Evolutionary conservation across 1,284 basidiomycete genomes (phyloP).

Genomic region (Tilletia walkeri): DNA sequence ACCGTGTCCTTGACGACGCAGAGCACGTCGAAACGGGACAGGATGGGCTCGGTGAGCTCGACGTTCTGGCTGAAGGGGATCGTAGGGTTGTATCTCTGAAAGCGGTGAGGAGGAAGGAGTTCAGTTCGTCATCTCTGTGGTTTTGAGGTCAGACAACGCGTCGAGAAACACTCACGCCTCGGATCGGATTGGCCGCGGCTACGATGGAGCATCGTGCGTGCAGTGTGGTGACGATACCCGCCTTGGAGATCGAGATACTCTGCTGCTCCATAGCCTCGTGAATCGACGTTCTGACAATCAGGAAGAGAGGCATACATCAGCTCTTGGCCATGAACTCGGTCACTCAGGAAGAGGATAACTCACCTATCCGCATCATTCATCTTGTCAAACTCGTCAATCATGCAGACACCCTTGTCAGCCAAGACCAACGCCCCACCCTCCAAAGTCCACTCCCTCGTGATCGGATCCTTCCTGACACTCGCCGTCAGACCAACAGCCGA

Average conservation of each 20-base stretch:
- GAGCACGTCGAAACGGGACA: constrained; percentile 97
- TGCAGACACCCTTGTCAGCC: constrained; percentile 96
- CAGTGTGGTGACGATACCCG: constrained; percentile 93
- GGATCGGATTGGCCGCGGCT: constrained; percentile 94
- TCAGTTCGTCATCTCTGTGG: not conserved
- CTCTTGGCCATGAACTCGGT: not conserved
- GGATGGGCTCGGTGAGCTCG: constrained; percentile 94
- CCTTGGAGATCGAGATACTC: constrained; percentile 98
- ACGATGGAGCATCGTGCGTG: constrained; percentile 96
- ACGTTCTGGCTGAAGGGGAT: constrained; percentile 91
- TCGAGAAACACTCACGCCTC: constrained; percentile 59
- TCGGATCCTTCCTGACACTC: constrained; percentile 92
- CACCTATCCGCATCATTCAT: constrained; percentile 82
- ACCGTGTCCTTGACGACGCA: constrained; percentile 98
- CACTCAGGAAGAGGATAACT: not conserved
- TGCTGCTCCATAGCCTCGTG: constrained; percentile 99
- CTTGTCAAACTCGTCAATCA: constrained; percentile 99
- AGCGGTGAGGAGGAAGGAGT: not conserved
- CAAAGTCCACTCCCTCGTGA: constrained; percentile 96
- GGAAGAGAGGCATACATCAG: not conserved
- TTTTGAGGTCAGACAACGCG: not conserved
- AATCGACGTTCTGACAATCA: constrained; percentile 71
- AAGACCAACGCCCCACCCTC: constrained; percentile 96
- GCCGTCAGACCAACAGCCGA: constrained; percentile 97
- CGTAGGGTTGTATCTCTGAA: constrained; percentile 50